These are phyloP conservation scores for Lavandula angustifolia DNA, from an alignment of 257 asterid genomes.

Conservation along the genomic window DNA sequence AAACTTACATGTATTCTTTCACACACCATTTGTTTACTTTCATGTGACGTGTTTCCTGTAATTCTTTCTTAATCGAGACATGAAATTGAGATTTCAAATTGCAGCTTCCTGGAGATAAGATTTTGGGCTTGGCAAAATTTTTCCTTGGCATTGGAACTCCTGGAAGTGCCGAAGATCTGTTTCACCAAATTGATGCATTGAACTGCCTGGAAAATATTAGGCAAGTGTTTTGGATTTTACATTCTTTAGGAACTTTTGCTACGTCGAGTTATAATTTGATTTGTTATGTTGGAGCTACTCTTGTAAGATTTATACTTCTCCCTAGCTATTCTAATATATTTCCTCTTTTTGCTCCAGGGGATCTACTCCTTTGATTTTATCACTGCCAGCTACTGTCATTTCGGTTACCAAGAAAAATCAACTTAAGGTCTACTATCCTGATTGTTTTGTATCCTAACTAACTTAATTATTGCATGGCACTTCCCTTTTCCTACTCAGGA, in stretches of 20 bases:
- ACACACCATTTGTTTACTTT: not conserved
- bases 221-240: conserved; percentile 39
- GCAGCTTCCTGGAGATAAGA: conserved; percentile 92
- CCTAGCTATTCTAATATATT: conserved; percentile 26
- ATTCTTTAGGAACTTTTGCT: conserved; percentile 4
- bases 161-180: conserved; percentile 75
- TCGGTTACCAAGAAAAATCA: conserved; percentile 76
- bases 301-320: not conserved
- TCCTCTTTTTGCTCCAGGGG: conserved; percentile 51
- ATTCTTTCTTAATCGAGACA: conserved; percentile 21
- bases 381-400: conserved; percentile 79
- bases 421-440: conserved; percentile 65
- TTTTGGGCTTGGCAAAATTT: conserved; percentile 82
- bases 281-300: not conserved
- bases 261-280: conserved; percentile 10
- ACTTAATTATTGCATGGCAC: conserved; percentile 10
- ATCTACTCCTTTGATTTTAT: conserved; percentile 76
- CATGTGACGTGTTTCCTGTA: not conserved
- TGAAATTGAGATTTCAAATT: conserved; percentile 31
- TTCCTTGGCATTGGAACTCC: conserved; percentile 90
- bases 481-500: conserved; percentile 1
- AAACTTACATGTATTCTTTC: conserved; percentile 58
- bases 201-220: conserved; percentile 71
- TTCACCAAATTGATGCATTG: conserved; percentile 80
- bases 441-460: conserved; percentile 27